A percentile compares a stretch with the other conserved stretches of the same genome.
Evolutionary conservation across 306 rosid genomes (phyloP).

Genomic region (Luffa acutangula): DNA sequence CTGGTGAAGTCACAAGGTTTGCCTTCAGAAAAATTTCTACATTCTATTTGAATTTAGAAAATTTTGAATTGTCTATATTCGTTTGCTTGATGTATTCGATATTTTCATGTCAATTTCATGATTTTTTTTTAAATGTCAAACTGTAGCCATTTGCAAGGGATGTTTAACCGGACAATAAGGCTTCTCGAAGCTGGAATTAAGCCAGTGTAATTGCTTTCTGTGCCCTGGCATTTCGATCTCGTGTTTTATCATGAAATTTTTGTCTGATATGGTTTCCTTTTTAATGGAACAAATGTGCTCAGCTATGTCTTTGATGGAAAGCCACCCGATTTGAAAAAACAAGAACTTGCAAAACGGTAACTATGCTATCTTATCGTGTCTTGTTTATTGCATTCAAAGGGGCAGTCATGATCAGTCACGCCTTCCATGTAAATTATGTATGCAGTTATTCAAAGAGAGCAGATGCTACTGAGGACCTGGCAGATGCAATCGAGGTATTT

Average conservation of each 20-base stretch:
- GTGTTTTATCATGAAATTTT: neutral
- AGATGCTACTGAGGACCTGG: conserved; percentile 67
- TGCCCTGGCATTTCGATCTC: neutral
- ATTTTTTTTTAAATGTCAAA: neutral
- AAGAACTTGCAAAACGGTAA: conserved; percentile 95
- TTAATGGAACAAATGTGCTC: neutral
- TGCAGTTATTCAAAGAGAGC: conserved; percentile 63
- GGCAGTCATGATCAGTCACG: neutral
- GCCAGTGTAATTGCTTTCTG: conserved; percentile 52
- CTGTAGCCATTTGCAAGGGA: conserved; percentile 90
- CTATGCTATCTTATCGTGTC: neutral
- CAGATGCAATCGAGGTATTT: conserved; percentile 60
- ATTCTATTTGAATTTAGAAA: neutral
- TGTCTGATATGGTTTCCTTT: neutral
- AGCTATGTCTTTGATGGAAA: conserved; percentile 94
- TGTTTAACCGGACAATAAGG: conserved; percentile 86
- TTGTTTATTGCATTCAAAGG: neutral
- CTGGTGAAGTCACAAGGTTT: conserved; percentile 97
- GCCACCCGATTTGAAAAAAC: conserved; percentile 86
- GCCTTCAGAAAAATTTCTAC: neutral
- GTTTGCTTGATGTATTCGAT: neutral
- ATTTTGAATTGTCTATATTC: neutral
- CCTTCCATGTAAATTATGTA: conserved; percentile 13
- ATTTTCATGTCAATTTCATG: conserved; percentile 12
- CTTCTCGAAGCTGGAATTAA: conserved; percentile 93